Evolutionary conservation across 2,329 filamentous ascomycete species (phyloP).

Genomic region (Paramyrothecium sp.): DNA sequence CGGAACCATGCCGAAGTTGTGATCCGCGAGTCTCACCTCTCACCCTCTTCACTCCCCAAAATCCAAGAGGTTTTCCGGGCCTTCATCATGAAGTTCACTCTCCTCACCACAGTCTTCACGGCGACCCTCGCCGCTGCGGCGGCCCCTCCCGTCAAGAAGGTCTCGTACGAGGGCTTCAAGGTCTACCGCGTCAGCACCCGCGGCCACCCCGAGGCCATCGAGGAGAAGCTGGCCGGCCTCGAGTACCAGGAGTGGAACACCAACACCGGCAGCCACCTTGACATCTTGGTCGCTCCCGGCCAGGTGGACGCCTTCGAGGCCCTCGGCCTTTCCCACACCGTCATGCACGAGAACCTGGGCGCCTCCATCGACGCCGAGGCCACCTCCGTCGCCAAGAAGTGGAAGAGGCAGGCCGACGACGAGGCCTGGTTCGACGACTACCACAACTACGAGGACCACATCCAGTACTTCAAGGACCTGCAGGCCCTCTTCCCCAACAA

Average conservation of each 20-base stretch:
- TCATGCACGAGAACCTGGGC: slow-evolving; percentile 27
- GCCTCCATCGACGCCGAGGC: slow-evolving; percentile 27
- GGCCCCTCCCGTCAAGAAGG: slow-evolving; percentile 1
- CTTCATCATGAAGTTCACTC: slow-evolving; percentile 13
- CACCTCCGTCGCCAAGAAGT: not conserved
- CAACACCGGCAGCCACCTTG: slow-evolving; percentile 17
- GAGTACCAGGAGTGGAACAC: slow-evolving; percentile 18
- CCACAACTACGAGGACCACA: slow-evolving; percentile 49
- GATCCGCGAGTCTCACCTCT: not conserved
- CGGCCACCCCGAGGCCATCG: slow-evolving; percentile 33
- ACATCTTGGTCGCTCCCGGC: slow-evolving; percentile 28
- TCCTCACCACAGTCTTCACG: slow-evolving; percentile 12
- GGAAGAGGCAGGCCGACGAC: slow-evolving; percentile 23
- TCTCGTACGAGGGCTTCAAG: slow-evolving; percentile 31
- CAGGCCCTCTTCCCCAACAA: slow-evolving; percentile 39
- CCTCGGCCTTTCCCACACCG: slow-evolving; percentile 25
- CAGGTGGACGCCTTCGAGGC: slow-evolving; percentile 24
- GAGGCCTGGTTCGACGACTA: slow-evolving; percentile 48
- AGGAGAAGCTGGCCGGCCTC: slow-evolving; percentile 26
- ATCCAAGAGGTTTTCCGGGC: not conserved
- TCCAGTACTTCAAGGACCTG: slow-evolving; percentile 42
- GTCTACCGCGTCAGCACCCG: slow-evolving; percentile 44
- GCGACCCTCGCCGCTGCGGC: slow-evolving; percentile 11
- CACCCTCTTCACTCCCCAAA: not conserved
- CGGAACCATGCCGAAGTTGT: not conserved